phyloP scores from a whole-genome alignment of 1,284 basidiomycete species.

The Ceratobasidium sp. region DNA sequence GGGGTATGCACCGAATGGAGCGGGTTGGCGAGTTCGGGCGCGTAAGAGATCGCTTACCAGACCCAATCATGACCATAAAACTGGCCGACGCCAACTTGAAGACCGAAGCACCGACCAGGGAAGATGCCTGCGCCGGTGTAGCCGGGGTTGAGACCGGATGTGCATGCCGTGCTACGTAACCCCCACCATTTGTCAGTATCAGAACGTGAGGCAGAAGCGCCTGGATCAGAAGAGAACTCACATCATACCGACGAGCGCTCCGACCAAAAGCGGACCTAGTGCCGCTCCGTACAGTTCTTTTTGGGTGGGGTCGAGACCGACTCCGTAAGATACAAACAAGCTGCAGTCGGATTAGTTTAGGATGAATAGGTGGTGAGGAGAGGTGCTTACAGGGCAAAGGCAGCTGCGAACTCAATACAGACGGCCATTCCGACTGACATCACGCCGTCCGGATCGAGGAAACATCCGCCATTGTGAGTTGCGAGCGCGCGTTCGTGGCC shows the following conservation, averaged over 20 bases:
- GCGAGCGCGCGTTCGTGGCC: slow-evolving; percentile 40
- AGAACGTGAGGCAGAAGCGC: not conserved
- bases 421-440: slow-evolving; percentile 43
- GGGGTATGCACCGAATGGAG: not conserved
- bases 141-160: slow-evolving; percentile 44
- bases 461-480: slow-evolving; percentile 45
- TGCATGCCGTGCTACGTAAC: slow-evolving; percentile 33
- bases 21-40: not conserved
- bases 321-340: slow-evolving; percentile 42
- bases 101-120: slow-evolving; percentile 44
- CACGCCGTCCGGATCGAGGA: slow-evolving; percentile 43
- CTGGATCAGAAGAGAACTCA: slow-evolving; percentile 22
- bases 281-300: slow-evolving; percentile 44
- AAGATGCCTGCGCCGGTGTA: slow-evolving; percentile 45
- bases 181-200: slow-evolving; percentile 20
- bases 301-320: slow-evolving; percentile 44
- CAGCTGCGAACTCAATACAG: slow-evolving; percentile 43
- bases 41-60: slow-evolving; percentile 29
- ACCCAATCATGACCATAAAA: slow-evolving; percentile 44
- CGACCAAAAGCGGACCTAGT: slow-evolving; percentile 42
- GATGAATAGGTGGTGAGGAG: not conserved
- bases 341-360: slow-evolving; percentile 7
- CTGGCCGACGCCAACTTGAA: slow-evolving; percentile 42
- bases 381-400: slow-evolving; percentile 42
- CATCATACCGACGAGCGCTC: slow-evolving; percentile 44